These are phyloP conservation scores for Fusarium pseudocircinatum DNA, from an alignment of 2,329 filamentous ascomycete genomes.

Conservation along the genomic window DNA sequence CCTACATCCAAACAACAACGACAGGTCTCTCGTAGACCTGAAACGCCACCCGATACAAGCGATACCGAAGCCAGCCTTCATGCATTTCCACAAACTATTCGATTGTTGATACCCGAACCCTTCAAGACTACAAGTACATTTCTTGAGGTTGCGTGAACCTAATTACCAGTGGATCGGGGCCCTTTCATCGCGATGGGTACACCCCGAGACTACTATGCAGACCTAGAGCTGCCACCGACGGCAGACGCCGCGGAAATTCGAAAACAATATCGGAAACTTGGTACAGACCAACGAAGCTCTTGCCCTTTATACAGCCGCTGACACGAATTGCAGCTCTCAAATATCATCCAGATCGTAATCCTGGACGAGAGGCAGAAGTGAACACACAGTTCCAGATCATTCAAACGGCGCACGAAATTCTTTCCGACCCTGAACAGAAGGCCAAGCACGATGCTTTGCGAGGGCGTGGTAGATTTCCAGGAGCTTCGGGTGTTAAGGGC, in stretches of 20 bases:
- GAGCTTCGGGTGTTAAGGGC: constrained; percentile 64
- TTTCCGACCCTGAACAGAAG: constrained; percentile 61
- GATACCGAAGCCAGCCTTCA: not conserved
- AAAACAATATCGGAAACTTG: constrained; percentile 86
- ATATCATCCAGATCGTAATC: constrained; percentile 90
- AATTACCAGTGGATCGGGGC: constrained; percentile 12
- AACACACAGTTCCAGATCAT: constrained; percentile 87
- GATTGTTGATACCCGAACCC: constrained; percentile 1
- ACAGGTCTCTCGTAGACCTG: not conserved
- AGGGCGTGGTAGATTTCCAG: constrained; percentile 53
- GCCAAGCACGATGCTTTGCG: constrained; percentile 63
- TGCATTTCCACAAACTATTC: not conserved
- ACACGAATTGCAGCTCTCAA: constrained; percentile 70
- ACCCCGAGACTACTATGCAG: constrained; percentile 83
- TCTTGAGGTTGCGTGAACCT: not conserved
- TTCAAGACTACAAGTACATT: not conserved
- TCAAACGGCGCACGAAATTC: constrained; percentile 83
- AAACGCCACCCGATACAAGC: not conserved
- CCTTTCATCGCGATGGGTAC: constrained; percentile 46
- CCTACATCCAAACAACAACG: constrained; percentile 6
- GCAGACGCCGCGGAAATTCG: constrained; percentile 81
- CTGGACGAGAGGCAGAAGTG: constrained; percentile 80
- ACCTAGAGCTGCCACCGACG: constrained; percentile 75
- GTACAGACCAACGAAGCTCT: constrained; percentile 55
- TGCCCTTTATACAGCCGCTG: constrained; percentile 24